Evolutionary conservation across 2,329 filamentous ascomycete genomes (phyloP), one percentile per base, ranked within the genome.

Genomic region (Calonectria pseudoturangicola): DNA sequence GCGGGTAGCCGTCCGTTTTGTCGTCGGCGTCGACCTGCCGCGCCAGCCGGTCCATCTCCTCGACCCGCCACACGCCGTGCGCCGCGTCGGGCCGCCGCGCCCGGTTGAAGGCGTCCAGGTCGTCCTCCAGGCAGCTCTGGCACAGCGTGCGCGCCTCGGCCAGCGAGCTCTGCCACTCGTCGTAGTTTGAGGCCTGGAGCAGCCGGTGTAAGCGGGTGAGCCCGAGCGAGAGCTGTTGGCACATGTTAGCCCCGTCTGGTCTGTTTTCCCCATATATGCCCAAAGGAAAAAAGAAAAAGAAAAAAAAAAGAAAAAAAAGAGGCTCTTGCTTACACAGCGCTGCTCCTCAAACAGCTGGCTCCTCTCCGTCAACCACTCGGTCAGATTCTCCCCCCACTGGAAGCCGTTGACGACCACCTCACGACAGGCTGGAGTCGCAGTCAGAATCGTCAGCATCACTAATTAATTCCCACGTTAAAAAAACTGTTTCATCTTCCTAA

Each of bases 371-470:
- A 79, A 43, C 73, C 77, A 79, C 10, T 75, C 76, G 16, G 77
- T 76, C 71, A 77, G 68, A 58, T 76, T 76, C n/a, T 66, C 67
- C 2, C 70, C 73, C 74, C 75, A 74, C 28, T 73, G 66, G 47
- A 74, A 73, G 58, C 73, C 73, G n/a, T 79, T 77, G 27, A 79
- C 70, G 39, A 76, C 63, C 27, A 74, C 72, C 62, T 77, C 67
- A 27, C 68, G 73, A 68, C 77, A 77, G 48, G 73, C 70, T 68
- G 72, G 72, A 45, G 77, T 77, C n/a, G 68, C 33, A 36, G 74
- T 76, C 68, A 74, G 45, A 54, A 77, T 72, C 33, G 58, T 68
- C 76, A 79, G 75, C 73, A 78, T 77, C 28, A 74, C 77, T 79
- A 64, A 66, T 48, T 5, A 15, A 27, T 8, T 15, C 3, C 7